Conservation (phyloP, 1,284 basidiomycete genomes). For the Leccinum subfulvum region DNA sequence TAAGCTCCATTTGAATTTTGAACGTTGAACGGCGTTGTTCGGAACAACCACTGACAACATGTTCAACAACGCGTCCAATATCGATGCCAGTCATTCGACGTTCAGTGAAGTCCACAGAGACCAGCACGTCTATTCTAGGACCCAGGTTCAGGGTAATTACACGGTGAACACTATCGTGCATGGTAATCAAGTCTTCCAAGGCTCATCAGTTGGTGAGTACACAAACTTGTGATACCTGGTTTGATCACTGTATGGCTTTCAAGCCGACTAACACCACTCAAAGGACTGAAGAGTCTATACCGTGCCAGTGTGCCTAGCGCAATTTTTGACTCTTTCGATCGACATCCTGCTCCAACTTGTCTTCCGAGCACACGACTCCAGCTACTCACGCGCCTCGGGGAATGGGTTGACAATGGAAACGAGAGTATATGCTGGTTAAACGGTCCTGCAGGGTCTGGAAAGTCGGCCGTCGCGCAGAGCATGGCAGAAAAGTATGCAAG, state of each 20-base stretch:
- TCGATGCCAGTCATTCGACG: conserved; percentile 28
- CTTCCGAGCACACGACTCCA: conserved; percentile 25
- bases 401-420: conserved; percentile 13
- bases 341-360: conserved; percentile 23
- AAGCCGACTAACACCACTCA: neutral
- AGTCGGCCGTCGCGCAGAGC: conserved; percentile 25
- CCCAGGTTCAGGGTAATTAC: conserved; percentile 18
- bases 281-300: conserved; percentile 18
- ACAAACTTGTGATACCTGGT: neutral
- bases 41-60: conserved; percentile 7
- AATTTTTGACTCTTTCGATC: conserved; percentile 21
- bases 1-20: neutral
- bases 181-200: conserved; percentile 23
- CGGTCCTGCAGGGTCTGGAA: conserved; percentile 25
- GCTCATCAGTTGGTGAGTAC: conserved; percentile 15
- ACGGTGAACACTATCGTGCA: conserved; percentile 24
- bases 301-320: conserved; percentile 19
- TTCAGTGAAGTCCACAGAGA: conserved; percentile 27
- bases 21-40: neutral
- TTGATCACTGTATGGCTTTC: neutral
- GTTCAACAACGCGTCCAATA: conserved; percentile 25
- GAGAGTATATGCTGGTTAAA: conserved; percentile 23
- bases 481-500: conserved; percentile 21
- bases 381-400: conserved; percentile 13
- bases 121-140: conserved; percentile 16